Conservation (phyloP, 2,329 filamentous ascomycete genomes). For the Ophiostoma himal-ulmi region DNA sequence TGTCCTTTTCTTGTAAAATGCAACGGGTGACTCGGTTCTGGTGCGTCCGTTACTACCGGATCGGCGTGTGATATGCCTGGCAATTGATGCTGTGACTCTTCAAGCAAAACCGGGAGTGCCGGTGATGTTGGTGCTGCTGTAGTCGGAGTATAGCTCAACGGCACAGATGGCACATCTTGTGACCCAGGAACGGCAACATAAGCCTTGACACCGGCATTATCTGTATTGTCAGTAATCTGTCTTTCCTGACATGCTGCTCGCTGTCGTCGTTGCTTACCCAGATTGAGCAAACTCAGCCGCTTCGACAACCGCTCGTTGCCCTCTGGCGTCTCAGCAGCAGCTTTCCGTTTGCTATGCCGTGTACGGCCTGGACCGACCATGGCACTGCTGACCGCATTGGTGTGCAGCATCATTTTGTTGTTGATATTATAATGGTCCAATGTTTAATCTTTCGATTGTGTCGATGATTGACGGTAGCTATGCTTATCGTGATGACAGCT, state of each 20-base stretch:
- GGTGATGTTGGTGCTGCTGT: not conserved
- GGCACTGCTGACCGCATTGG: not conserved
- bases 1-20: not conserved
- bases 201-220: not conserved
- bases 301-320: slow-evolving; percentile 74
- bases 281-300: slow-evolving; percentile 71
- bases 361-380: slow-evolving; percentile 16
- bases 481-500: not conserved
- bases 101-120: not conserved
- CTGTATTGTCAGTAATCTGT: not conserved
- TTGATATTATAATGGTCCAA: too few species aligned
- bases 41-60: not conserved
- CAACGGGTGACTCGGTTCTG: not conserved
- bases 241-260: not conserved
- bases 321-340: slow-evolving; percentile 46
- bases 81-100: not conserved
- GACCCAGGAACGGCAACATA: not conserved
- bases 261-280: slow-evolving; percentile 52
- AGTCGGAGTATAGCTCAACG: not conserved
- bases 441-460: too few species aligned
- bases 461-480: not conserved
- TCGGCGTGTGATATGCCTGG: not conserved
- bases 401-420: slow-evolving; percentile 9
- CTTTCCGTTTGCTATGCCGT: slow-evolving; percentile 52
- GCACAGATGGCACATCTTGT: not conserved